phyloP scores from a whole-genome alignment of 2,329 filamentous ascomycete genomes.

The Bipolaris victoriae region DNA sequence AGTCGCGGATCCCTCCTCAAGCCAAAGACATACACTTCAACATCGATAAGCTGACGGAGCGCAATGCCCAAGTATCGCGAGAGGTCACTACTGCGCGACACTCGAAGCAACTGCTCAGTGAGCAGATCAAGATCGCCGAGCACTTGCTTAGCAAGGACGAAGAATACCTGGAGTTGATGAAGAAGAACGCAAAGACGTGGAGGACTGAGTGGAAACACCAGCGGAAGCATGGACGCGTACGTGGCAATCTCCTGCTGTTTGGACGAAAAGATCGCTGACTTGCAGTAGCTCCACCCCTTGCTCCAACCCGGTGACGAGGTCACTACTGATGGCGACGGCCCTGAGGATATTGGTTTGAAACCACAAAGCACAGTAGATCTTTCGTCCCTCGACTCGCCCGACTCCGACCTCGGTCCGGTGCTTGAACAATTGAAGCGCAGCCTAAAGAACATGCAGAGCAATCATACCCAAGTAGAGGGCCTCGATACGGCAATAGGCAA shows the following conservation, averaged over 20 bases:
- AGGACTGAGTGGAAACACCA: conserved; percentile 40
- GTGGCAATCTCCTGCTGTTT: conserved; percentile 13
- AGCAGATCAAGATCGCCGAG: conserved; percentile 65
- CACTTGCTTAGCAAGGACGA: conserved; percentile 36
- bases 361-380: conserved; percentile 22
- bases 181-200: conserved; percentile 39
- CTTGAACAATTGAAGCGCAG: conserved; percentile 48
- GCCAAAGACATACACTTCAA: conserved; percentile 62
- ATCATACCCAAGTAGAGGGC: conserved; percentile 46
- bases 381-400: conserved; percentile 36
- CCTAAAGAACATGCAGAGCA: conserved; percentile 48
- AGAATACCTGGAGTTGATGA: conserved; percentile 36
- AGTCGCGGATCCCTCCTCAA: conserved; percentile 70
- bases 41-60: conserved; percentile 68
- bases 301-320: conserved; percentile 28
- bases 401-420: conserved; percentile 42
- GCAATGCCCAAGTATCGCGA: conserved; percentile 56
- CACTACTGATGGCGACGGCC: conserved; percentile 29
- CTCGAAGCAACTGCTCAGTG: conserved; percentile 64
- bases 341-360: conserved; percentile 43
- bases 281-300: conserved; percentile 43
- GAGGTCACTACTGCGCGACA: conserved; percentile 67
- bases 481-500: conserved; percentile 39
- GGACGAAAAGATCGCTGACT: conserved; percentile 24
- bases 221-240: conserved; percentile 39